Percentiles rank a stretch among this genome's conserved stretches.
Evolutionary conservation across 2,329 filamentous ascomycete genomes (phyloP).

Genomic region (Hymenoscyphus repandus): DNA sequence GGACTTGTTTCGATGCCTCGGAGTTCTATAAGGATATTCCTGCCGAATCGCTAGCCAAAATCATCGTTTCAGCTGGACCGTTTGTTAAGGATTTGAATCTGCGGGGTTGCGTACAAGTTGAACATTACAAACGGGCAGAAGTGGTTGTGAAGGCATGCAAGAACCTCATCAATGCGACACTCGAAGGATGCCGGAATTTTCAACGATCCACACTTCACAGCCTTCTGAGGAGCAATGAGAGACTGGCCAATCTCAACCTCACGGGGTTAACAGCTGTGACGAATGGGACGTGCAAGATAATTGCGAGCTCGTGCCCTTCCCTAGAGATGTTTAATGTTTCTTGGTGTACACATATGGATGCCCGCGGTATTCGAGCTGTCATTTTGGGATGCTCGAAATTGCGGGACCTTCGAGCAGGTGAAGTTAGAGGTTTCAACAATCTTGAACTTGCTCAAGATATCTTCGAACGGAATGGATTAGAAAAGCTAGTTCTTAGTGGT

Average conservation of each 20-base stretch:
- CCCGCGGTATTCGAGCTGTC: slow-evolving; percentile 67
- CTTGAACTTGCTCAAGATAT: slow-evolving; percentile 66
- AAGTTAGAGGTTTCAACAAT: slow-evolving; percentile 75
- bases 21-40: slow-evolving; percentile 86
- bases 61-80: slow-evolving; percentile 78
- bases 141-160: slow-evolving; percentile 77
- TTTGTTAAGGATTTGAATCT: slow-evolving; percentile 90
- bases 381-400: slow-evolving; percentile 68
- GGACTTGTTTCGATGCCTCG: slow-evolving; percentile 78
- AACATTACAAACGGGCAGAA: slow-evolving; percentile 72
- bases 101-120: slow-evolving; percentile 82
- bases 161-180: slow-evolving; percentile 80
- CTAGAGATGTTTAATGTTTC: slow-evolving; percentile 86
- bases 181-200: slow-evolving; percentile 87
- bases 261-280: slow-evolving; percentile 75
- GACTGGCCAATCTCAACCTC: slow-evolving; percentile 79
- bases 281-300: slow-evolving; percentile 80
- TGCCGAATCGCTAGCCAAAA: slow-evolving; percentile 74
- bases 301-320: slow-evolving; percentile 73
- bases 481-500: slow-evolving; percentile 75
- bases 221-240: slow-evolving; percentile 67
- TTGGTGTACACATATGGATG: slow-evolving; percentile 86
- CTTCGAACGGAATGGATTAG: slow-evolving; percentile 75
- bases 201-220: slow-evolving; percentile 72
- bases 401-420: slow-evolving; percentile 74